phyloP scores from a whole-genome alignment of 2,329 filamentous ascomycete species.

The Zalaria obscura region DNA sequence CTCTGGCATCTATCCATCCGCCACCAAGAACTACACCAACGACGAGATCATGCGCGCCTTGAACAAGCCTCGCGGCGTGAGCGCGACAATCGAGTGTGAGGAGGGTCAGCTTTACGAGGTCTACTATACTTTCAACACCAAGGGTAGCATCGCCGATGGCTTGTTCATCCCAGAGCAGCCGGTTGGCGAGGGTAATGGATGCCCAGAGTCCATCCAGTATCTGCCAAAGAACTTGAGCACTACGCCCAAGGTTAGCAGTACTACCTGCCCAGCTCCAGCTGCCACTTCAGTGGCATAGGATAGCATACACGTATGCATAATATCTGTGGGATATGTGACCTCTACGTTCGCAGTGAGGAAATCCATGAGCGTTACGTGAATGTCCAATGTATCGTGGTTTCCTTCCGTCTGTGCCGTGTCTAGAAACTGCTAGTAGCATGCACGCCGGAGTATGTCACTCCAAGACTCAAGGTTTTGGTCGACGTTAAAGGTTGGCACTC shows the following conservation, averaged over 20 bases:
- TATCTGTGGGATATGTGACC: no score
- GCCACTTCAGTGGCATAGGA: not conserved
- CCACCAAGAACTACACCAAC: conserved; percentile 40
- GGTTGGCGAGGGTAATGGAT: conserved; percentile 44
- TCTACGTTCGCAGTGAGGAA: no score
- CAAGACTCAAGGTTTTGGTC: no score
- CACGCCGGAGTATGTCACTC: no score
- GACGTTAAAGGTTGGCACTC: no score
- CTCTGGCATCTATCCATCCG: conserved; percentile 43
- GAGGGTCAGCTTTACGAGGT: conserved; percentile 33
- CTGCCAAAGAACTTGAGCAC: conserved; percentile 33
- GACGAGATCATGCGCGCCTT: conserved; percentile 43
- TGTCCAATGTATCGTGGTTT: no score
- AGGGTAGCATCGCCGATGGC: conserved; percentile 42
- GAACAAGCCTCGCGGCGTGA: conserved; percentile 30
- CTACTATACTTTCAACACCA: conserved; percentile 47
- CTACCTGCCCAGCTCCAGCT: not conserved
- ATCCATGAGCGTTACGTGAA: no score
- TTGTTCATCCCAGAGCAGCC: conserved; percentile 41
- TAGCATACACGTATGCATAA: no score
- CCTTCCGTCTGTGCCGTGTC: no score
- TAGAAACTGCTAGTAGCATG: no score
- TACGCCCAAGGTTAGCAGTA: conserved; percentile 1
- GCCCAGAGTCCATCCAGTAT: conserved; percentile 47
- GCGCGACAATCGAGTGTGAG: conserved; percentile 45